Conservation (phyloP, 352 stramenopile species). For the Phytophthora melonis region DNA sequence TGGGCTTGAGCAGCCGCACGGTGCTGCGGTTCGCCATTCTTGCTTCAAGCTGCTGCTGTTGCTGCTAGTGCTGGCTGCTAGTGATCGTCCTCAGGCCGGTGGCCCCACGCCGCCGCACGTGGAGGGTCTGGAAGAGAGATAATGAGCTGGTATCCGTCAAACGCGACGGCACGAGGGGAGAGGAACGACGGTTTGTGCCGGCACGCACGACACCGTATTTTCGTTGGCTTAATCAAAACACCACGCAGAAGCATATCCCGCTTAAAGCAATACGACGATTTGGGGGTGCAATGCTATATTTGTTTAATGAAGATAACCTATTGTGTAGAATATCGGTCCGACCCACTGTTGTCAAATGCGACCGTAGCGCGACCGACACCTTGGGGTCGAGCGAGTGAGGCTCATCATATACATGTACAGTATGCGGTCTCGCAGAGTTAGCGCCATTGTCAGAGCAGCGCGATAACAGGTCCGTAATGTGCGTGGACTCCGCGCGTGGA, state of each 20-base stretch:
- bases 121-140: background rate
- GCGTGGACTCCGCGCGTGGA: background rate
- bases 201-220: conserved; percentile 8
- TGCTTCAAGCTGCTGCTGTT: background rate
- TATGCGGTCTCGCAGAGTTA: background rate
- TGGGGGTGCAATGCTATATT: too few relatives aligned
- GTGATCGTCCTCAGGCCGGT: too few relatives aligned
- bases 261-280: too few relatives aligned
- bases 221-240: too few relatives aligned
- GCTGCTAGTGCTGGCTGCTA: background rate
- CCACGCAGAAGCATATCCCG: too few relatives aligned
- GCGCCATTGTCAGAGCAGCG: background rate
- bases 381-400: too few relatives aligned
- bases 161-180: conserved; percentile 11
- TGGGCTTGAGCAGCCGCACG: conserved; percentile 41
- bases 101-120: background rate
- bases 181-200: conserved; percentile 22
- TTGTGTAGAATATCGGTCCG: too few relatives aligned
- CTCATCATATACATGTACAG: too few relatives aligned
- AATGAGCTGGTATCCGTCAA: conserved; percentile 14
- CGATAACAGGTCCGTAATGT: background rate
- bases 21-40: conserved; percentile 34
- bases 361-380: too few relatives aligned
- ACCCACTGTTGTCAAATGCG: too few relatives aligned
- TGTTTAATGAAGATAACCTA: too few relatives aligned